phyloP scores from a whole-genome alignment of 2,329 filamentous ascomycete genomes.

The Fusarium torreyae region DNA sequence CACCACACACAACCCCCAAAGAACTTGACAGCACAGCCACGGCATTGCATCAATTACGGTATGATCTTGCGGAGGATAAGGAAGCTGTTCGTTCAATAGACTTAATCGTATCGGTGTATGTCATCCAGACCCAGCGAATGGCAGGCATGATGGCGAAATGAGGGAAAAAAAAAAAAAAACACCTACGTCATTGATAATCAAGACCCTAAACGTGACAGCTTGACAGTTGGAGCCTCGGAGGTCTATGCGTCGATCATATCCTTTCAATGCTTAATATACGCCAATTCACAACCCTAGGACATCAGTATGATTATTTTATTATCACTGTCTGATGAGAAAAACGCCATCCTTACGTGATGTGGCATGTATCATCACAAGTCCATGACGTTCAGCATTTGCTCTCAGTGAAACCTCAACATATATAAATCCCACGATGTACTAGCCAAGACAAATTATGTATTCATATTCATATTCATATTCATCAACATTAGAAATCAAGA shows the following conservation, averaged over 20 bases:
- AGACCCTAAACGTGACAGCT: not conserved
- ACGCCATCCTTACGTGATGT: not conserved
- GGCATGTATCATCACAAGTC: not conserved
- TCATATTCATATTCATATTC: not conserved
- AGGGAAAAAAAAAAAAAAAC: no score
- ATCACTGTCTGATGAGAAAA: not conserved
- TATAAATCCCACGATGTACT: not conserved
- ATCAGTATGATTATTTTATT: constrained; percentile 2
- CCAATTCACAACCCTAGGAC: not conserved
- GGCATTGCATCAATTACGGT: no score
- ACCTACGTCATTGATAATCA: constrained; percentile 10
- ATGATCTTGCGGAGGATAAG: no score
- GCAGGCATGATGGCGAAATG: no score
- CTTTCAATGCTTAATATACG: not conserved
- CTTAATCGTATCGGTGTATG: no score
- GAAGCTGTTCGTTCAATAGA: no score
- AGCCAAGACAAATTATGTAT: not conserved
- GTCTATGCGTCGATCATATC: no score
- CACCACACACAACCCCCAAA: no score
- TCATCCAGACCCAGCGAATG: no score
- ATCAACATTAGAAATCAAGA: not conserved
- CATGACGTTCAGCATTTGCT: not conserved
- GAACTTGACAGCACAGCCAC: no score
- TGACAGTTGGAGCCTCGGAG: no score
- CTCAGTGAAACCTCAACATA: not conserved